A percentile compares a stretch with the other conserved stretches of the same genome.
These are phyloP conservation scores for Sporothrix brunneoviolacea DNA, from an alignment of 2,329 filamentous ascomycete species.

Conservation along the genomic window DNA sequence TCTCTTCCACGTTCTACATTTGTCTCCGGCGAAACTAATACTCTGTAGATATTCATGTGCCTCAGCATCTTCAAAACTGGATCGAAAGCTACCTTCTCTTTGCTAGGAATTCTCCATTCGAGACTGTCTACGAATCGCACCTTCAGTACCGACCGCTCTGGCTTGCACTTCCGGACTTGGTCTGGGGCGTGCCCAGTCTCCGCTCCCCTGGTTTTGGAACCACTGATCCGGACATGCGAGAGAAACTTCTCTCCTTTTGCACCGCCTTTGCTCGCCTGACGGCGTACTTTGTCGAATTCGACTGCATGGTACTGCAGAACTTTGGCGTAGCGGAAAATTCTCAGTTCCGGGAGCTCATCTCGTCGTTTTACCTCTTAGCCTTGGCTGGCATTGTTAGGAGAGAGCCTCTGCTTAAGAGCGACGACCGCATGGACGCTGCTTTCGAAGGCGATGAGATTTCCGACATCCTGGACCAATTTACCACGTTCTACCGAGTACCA, in stretches of 20 bases:
- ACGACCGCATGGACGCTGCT: constrained; percentile 20
- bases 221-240: constrained; percentile 23
- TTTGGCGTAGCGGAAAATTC: constrained; percentile 23
- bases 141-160: constrained; percentile 44
- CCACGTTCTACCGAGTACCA: constrained; percentile 22
- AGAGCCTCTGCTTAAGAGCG: constrained; percentile 18
- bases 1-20: too few relatives aligned
- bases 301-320: constrained; percentile 32
- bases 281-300: constrained; percentile 45
- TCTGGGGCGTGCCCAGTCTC: constrained; percentile 26
- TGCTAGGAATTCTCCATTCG: constrained; percentile 28
- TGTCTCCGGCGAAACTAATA: constrained; percentile 22
- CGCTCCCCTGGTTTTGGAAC: constrained; percentile 7
- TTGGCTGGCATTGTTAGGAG: constrained; percentile 32
- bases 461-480: constrained; percentile 40
- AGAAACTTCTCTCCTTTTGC: constrained; percentile 33
- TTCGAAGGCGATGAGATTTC: constrained; percentile 25
- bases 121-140: constrained; percentile 36
- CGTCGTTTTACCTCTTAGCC: constrained; percentile 39
- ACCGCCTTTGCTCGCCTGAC: constrained; percentile 41
- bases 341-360: constrained; percentile 34
- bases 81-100: constrained; percentile 42
- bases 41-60: constrained; percentile 13
- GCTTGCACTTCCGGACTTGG: constrained; percentile 44
- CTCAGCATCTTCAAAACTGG: constrained; percentile 40